phyloP scores from a whole-genome alignment of 345 rosid genomes.

The Hibiscus tridactylites region DNA sequence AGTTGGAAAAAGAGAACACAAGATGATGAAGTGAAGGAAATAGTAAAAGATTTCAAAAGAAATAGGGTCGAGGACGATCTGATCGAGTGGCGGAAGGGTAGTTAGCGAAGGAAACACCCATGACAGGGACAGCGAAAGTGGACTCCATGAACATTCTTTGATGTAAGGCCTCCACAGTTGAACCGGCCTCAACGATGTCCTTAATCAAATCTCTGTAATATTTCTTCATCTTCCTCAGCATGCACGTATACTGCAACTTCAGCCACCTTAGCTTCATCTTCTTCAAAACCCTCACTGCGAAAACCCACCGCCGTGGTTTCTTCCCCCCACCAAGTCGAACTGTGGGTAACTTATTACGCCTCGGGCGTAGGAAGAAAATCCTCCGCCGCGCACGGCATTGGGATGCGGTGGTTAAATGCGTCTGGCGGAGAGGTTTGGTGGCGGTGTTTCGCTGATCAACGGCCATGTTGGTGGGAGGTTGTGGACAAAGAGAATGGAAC shows the following conservation, averaged over 20 bases:
- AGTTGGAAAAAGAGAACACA: neutral
- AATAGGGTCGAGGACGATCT: constrained; percentile 21
- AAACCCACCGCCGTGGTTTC: constrained; percentile 23
- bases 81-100: constrained; percentile 24
- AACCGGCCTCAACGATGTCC: constrained; percentile 43
- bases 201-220: constrained; percentile 36
- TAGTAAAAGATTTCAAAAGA: constrained; percentile 8
- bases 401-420: constrained; percentile 4
- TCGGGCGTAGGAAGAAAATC: constrained; percentile 25
- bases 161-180: constrained; percentile 38
- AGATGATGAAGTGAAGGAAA: neutral
- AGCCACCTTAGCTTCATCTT: constrained; percentile 51
- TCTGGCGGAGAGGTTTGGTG: neutral
- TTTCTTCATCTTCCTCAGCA: constrained; percentile 44
- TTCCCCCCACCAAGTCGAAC: constrained; percentile 57
- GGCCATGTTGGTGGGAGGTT: constrained; percentile 13
- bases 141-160: constrained; percentile 56
- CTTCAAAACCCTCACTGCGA: constrained; percentile 30
- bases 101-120: constrained; percentile 42
- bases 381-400: constrained; percentile 28
- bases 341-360: constrained; percentile 38
- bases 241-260: constrained; percentile 34
- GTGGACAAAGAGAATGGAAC: neutral
- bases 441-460: constrained; percentile 3
- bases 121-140: constrained; percentile 45